Percentiles rank a stretch among this genome's conserved stretches.
Conservation (phyloP, 805 yeast genomes). For the Metschnikowia aberdeeniae region DNA sequence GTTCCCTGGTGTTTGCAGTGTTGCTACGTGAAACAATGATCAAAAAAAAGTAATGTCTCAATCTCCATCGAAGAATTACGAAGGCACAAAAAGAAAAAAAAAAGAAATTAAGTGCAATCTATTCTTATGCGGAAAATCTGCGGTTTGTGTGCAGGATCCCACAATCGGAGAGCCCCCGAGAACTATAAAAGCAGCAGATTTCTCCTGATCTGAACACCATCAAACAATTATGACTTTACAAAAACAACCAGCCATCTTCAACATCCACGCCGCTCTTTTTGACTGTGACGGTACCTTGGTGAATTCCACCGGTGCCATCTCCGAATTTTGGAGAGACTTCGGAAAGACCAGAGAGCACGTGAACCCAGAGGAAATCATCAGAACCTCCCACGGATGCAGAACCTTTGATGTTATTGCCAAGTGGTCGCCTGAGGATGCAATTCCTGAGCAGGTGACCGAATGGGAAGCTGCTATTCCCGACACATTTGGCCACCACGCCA, state of each 20-base stretch:
- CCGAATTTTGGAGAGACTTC: slow-evolving; percentile 75
- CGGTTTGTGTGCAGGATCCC: slow-evolving; percentile 1
- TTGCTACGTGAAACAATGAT: too few species aligned
- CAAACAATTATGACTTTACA: slow-evolving; percentile 13
- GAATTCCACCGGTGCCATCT: slow-evolving; percentile 77
- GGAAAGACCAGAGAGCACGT: slow-evolving; percentile 65
- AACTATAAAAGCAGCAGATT: background rate
- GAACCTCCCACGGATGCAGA: slow-evolving; percentile 78
- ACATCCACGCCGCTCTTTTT: slow-evolving; percentile 53
- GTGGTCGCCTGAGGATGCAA: slow-evolving; percentile 73
- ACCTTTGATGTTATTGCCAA: slow-evolving; percentile 72
- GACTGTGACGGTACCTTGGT: slow-evolving; percentile 88
- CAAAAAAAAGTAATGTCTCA: too few species aligned
- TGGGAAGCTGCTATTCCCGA: slow-evolving; percentile 69
- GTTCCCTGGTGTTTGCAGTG: too few species aligned
- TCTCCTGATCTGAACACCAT: background rate
- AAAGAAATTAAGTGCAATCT: background rate
- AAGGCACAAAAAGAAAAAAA: background rate
- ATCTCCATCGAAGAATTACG: background rate
- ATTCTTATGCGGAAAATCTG: slow-evolving; percentile 5
- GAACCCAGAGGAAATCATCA: slow-evolving; percentile 65
- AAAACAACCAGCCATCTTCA: slow-evolving; percentile 41
- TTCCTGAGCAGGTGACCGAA: slow-evolving; percentile 57
- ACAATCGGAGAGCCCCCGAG: background rate
- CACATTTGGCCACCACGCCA: slow-evolving; percentile 68